Percentiles rank a stretch among this genome's conserved stretches.
These are phyloP conservation scores for Sordaria brevicollis DNA, from an alignment of 495 filamentous ascomycete genomes.

Conservation along the genomic window DNA sequence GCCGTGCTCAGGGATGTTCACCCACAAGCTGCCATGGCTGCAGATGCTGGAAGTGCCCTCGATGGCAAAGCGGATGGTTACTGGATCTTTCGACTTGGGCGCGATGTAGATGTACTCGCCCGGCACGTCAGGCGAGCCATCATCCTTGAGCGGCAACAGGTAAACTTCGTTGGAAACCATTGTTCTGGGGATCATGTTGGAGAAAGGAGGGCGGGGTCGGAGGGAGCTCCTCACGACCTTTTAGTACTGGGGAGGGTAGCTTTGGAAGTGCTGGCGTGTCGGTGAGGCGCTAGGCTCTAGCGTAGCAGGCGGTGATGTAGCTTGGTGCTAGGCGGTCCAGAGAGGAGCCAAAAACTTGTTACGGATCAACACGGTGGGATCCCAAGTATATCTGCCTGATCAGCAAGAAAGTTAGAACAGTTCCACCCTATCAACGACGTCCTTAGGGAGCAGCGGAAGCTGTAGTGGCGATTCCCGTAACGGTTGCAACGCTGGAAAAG, in stretches of 20 bases:
- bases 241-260: background rate
- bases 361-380: background rate
- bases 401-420: background rate
- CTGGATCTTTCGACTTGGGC: constrained; percentile 56
- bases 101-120: constrained; percentile 88
- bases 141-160: constrained; percentile 78
- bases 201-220: background rate
- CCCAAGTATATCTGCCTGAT: background rate
- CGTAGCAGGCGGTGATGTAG: background rate
- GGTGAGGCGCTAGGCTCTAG: background rate
- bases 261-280: background rate
- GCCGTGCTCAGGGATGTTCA: constrained; percentile 77
- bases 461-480: background rate
- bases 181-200: constrained; percentile 39
- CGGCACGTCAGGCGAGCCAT: constrained; percentile 81
- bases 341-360: constrained; percentile 2
- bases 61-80: constrained; percentile 82
- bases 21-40: constrained; percentile 85
- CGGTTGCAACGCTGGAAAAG: background rate
- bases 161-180: constrained; percentile 61
- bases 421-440: background rate
- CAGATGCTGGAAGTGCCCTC: constrained; percentile 96
- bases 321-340: constrained; percentile 1
- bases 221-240: background rate
- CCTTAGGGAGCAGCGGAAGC: background rate